Evolutionary conservation across 2,329 filamentous ascomycete genomes (phyloP).

Genomic region (Fusarium phyllophilum): DNA sequence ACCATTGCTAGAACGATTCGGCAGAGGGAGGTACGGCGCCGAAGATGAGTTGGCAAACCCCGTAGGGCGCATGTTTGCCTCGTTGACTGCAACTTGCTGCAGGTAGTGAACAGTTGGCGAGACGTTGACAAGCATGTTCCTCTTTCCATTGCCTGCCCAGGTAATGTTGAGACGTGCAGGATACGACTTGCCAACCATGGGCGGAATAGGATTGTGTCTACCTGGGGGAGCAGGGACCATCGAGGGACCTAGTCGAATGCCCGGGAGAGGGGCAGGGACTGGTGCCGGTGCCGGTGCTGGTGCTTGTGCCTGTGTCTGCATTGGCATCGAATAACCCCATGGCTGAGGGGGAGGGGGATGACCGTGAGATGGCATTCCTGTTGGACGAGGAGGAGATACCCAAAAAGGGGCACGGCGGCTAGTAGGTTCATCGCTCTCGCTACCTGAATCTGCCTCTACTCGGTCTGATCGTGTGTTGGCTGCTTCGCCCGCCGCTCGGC

Average conservation of each 20-base stretch:
- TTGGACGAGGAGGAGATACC: constrained; percentile 6
- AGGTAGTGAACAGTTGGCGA: constrained; percentile 49
- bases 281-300: background rate
- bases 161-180: constrained; percentile 43
- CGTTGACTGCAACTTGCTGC: constrained; percentile 27
- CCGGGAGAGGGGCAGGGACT: background rate
- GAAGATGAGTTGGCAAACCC: constrained; percentile 14
- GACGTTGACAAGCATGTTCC: constrained; percentile 45
- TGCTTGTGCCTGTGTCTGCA: background rate
- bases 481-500: constrained; percentile 19
- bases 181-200: constrained; percentile 13
- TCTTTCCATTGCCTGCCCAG: constrained; percentile 45
- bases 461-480: constrained; percentile 12
- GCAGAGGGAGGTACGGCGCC: constrained; percentile 1
- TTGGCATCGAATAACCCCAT: constrained; percentile 14
- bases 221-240: constrained; percentile 3
- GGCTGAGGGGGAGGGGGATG: constrained; percentile 7
- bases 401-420: constrained; percentile 11
- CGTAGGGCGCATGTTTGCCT: constrained; percentile 32
- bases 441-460: constrained; percentile 14
- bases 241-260: background rate
- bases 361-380: constrained; percentile 3
- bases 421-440: constrained; percentile 9
- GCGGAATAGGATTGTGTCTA: constrained; percentile 14
- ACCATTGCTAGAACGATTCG: constrained; percentile 8